Conservation (phyloP, 768 basidiomycete species). For the Lactarius hengduanensis region DNA sequence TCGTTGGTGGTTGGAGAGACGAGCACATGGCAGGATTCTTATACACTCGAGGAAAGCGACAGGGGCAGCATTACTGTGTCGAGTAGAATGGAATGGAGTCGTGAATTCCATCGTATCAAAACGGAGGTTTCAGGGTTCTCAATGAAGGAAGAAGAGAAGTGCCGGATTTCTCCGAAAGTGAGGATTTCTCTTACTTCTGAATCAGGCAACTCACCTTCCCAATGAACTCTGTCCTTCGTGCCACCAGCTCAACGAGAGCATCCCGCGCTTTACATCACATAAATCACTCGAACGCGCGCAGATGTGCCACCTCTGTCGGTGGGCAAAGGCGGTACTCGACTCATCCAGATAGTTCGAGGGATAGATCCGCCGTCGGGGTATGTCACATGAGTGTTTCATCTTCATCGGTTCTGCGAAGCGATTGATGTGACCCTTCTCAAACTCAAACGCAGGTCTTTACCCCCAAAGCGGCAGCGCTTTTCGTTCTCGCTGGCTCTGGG, state of each 20-base stretch:
- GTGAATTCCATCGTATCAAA: background rate
- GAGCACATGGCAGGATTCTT: background rate
- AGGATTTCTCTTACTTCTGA: background rate
- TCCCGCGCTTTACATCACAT: background rate
- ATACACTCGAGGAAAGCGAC: background rate
- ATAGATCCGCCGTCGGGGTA: slow-evolving; percentile 28
- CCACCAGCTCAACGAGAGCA: slow-evolving; percentile 5
- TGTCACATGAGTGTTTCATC: background rate
- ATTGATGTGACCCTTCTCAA: background rate
- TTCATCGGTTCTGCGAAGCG: background rate
- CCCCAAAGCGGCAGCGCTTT: slow-evolving; percentile 77
- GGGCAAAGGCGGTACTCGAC: slow-evolving; percentile 11
- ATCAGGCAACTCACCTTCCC: slow-evolving; percentile 20
- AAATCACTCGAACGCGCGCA: background rate
- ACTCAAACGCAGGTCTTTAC: slow-evolving; percentile 75
- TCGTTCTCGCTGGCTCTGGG: slow-evolving; percentile 78
- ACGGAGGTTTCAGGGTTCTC: background rate
- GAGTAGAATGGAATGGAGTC: background rate
- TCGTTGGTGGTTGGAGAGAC: background rate
- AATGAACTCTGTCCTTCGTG: slow-evolving; percentile 22
- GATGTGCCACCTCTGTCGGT: background rate
- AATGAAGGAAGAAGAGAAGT: background rate
- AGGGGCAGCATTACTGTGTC: background rate
- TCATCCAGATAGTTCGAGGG: slow-evolving; percentile 14
- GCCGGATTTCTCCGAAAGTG: background rate